Base-by-base conservation (phyloP, 2,329 filamentous ascomycete genomes). In the Atkinsonella texensis region DNA sequence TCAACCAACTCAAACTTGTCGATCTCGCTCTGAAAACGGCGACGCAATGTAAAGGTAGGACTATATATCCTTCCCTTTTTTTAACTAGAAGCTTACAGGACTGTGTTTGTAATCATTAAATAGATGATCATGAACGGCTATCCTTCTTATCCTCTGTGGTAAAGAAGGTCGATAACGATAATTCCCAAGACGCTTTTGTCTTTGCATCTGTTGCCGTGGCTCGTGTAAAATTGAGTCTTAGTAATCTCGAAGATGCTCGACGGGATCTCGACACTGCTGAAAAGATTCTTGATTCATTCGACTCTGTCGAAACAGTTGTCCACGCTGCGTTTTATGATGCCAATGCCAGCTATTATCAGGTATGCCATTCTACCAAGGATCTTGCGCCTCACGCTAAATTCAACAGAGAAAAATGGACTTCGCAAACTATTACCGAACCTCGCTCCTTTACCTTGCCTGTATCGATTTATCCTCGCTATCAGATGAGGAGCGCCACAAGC, bases 1-100 rank as follows among this genome's bases (percentile, higher is more conserved):
- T 98, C 77, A 98, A 97, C 73, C 91, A 97, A 74, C 77, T 98
- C 57, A 96, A 96, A 78, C 84, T 97, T 59, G 93, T 98, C 59
- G 85, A 87, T 58, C 74, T 98, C 59, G 93, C 89, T 15, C 73
- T 97, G 65, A 87, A 86, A 70, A 87, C 93, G 45, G 89, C 89
- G 50, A 82, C 84, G 62, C 84, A 95, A 73, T 95, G 87, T 70
- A 77, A 79, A 74, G 83, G 88, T 91, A 20, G 11, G 49, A 39
- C 7, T 18, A 12, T 18, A n/a, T 17, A 9, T 18, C 7, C 20
- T 41, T 12, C 4, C 15, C 17, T 4, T 8, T 11, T 23, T 20
- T 13, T 31, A 38, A 23, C 4, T 23, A 23, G 20, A 13, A 3
- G 12, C 18, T 17, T 3, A 13, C 4, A 17, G 3, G 12, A 28